Evolutionary conservation across 495 filamentous ascomycete species (phyloP).

Genomic region (Aspergillus cristatus): DNA sequence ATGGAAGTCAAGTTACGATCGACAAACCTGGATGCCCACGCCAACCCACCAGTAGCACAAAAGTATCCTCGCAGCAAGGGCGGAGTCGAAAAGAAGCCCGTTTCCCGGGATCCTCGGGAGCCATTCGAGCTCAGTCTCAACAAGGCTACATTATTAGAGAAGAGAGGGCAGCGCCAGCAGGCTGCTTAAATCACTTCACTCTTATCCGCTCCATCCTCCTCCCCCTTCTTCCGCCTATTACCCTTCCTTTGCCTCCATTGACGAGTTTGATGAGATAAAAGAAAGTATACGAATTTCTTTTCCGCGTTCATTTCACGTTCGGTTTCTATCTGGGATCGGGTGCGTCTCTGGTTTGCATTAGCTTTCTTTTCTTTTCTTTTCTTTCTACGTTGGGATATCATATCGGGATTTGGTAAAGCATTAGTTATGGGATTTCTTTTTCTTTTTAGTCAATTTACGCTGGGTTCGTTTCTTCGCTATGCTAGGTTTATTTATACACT

Average conservation of each 20-base stretch:
- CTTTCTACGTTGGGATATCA: constrained; percentile 4
- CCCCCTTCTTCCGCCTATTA: not conserved
- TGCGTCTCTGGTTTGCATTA: too few relatives aligned
- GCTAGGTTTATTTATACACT: too few relatives aligned
- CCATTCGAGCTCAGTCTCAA: constrained; percentile 88
- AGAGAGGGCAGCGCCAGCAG: constrained; percentile 45
- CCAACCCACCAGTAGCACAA: constrained; percentile 48
- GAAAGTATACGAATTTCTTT: constrained; percentile 2
- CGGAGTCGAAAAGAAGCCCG: constrained; percentile 74
- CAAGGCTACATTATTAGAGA: constrained; percentile 76
- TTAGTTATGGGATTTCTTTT: constrained; percentile 6
- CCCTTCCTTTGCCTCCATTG: not conserved
- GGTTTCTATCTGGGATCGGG: too few relatives aligned
- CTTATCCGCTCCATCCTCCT: too few relatives aligned
- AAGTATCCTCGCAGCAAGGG: constrained; percentile 49
- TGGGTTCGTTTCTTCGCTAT: constrained; percentile 5
- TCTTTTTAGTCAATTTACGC: constrained; percentile 1
- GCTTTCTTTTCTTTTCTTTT: constrained; percentile 5
- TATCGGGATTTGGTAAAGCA: constrained; percentile 11
- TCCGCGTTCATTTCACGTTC: constrained; percentile 1
- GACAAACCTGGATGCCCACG: constrained; percentile 55
- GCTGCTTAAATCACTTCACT: constrained; percentile 23
- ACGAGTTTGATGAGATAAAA: not conserved
- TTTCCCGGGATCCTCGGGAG: constrained; percentile 50
- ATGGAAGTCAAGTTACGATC: constrained; percentile 80